Percentiles rank a stretch among this genome's conserved stretches.
These are phyloP conservation scores for Chlamydomonas applanata DNA, from an alignment of 139 green algal genomes.

Conservation along the genomic window DNA sequence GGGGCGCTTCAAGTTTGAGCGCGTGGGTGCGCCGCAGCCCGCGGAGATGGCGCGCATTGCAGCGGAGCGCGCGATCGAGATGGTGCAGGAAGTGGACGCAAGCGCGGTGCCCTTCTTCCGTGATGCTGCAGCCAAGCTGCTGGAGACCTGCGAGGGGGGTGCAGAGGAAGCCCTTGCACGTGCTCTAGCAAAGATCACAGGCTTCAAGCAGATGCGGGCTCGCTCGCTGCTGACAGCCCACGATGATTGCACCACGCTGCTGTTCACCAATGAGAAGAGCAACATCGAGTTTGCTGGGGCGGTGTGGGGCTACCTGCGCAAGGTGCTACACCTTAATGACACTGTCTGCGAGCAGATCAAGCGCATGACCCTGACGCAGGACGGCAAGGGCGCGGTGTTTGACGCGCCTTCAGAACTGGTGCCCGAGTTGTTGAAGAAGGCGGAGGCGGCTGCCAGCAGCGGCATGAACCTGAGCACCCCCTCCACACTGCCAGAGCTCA, in stretches of 20 bases:
- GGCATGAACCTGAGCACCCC: constrained; percentile 37
- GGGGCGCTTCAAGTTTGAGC: constrained; percentile 54
- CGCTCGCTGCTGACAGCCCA: constrained; percentile 85
- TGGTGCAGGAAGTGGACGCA: constrained; percentile 67
- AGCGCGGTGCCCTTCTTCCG: constrained; percentile 56
- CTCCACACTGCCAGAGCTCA: constrained; percentile 60
- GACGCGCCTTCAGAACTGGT: constrained; percentile 76
- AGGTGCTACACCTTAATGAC: background rate
- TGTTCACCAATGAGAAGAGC: constrained; percentile 19
- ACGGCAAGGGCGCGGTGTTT: constrained; percentile 85
- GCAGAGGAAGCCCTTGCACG: constrained; percentile 75
- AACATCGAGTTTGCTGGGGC: constrained; percentile 39
- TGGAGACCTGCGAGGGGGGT: constrained; percentile 33
- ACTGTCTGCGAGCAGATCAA: constrained; percentile 56
- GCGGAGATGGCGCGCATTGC: constrained; percentile 83
- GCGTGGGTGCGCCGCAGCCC: constrained; percentile 87
- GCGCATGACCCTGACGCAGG: constrained; percentile 81
- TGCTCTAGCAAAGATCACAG: constrained; percentile 88
- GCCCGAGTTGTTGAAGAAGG: constrained; percentile 47
- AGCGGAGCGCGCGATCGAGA: constrained; percentile 68
- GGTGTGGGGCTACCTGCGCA: constrained; percentile 67
- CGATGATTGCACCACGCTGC: constrained; percentile 83
- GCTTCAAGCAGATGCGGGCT: constrained; percentile 67
- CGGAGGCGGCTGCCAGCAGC: constrained; percentile 10
- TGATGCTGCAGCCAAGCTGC: constrained; percentile 54